Evolutionary conservation across 2,329 filamentous ascomycete species (phyloP), one percentile per base, ranked within the genome.

Genomic region (Aspergillaceae sp.): DNA sequence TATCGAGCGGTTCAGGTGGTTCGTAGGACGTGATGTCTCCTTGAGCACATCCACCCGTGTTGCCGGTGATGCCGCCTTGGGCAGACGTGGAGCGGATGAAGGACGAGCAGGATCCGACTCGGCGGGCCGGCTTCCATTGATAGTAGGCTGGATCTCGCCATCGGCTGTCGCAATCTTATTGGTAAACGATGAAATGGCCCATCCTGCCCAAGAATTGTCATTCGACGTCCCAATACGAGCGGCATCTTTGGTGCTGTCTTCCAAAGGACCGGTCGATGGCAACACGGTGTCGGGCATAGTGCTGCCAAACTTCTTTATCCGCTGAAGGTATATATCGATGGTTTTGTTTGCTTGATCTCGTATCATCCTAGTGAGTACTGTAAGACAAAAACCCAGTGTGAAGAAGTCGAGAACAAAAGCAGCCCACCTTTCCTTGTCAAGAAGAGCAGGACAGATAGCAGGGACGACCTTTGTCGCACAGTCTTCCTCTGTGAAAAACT

Each of bases 181-280:
- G 2, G 92, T 97, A 63, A 98, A 98, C 1, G 89, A 96, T 0
- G 92, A 97, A 45, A 98, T 96, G 1, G 92, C 92, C 92, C 92
- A 98, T 8, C 92, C 92, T 1, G 92, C 82, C 92, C 92, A 97
- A 2, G 82, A 82, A 26, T 77, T 73, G 45, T 83, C 77, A 35
- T 76, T 79, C 49, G 88, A 85, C 1, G 88, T 92, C 51, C 84
- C 83, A 75, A 94, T 92, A 32, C 87, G 80, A 1, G 87, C 84
- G 1, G 78, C 76, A 19, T 67, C 61, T 36, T 70, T 65, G 29
- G 67, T 63, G 27, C 54, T 51, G 27, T 74, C 67, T 8, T 75
- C 65, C 3, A 32, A 9, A 32, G 77, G 69, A 27, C 72, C 72
- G 11, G 83, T 75, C 0, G 87, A 79, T 34, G 88, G 86, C 2